Percentiles rank a stretch among this genome's conserved stretches.
These are phyloP conservation scores for Fonsecaea erecta DNA, from an alignment of 2,329 filamentous ascomycete genomes.

Conservation along the genomic window DNA sequence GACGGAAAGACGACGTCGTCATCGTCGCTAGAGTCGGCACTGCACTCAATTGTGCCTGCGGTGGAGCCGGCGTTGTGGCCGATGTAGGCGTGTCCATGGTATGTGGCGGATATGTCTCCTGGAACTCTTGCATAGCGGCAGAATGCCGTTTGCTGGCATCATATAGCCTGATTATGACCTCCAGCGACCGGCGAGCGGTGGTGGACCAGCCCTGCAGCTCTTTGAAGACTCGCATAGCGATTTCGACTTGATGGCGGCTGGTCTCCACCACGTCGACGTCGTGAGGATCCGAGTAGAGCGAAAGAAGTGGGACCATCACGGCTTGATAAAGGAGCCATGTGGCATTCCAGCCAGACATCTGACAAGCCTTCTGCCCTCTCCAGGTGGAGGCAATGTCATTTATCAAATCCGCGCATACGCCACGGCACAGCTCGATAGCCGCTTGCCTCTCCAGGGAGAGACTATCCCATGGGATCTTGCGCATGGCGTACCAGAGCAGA, in stretches of 20 bases:
- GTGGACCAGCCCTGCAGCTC: conserved; percentile 69
- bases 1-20: conserved; percentile 10
- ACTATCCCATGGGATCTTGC: conserved; percentile 56
- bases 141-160: conserved; percentile 55
- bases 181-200: conserved; percentile 65
- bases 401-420: conserved; percentile 71
- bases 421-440: conserved; percentile 70
- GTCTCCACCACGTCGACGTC: conserved; percentile 54
- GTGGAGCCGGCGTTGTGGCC: conserved; percentile 12
- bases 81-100: conserved; percentile 21
- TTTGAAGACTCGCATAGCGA: conserved; percentile 43
- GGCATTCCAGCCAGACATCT: conserved; percentile 80
- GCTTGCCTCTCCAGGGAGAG: conserved; percentile 66
- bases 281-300: conserved; percentile 69
- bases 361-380: conserved; percentile 60
- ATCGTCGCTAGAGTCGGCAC: neutral
- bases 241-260: conserved; percentile 64
- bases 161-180: conserved; percentile 68
- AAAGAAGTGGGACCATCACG: conserved; percentile 76
- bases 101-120: conserved; percentile 13
- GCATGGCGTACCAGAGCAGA: conserved; percentile 67
- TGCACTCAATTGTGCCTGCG: conserved; percentile 12
- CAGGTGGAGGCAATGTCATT: conserved; percentile 73
- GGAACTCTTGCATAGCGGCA: conserved; percentile 25
- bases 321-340: conserved; percentile 84